Evolutionary conservation across 768 basidiomycete genomes (phyloP), one percentile per base, ranked within the genome.

Genomic region (Suillus bovinus): DNA sequence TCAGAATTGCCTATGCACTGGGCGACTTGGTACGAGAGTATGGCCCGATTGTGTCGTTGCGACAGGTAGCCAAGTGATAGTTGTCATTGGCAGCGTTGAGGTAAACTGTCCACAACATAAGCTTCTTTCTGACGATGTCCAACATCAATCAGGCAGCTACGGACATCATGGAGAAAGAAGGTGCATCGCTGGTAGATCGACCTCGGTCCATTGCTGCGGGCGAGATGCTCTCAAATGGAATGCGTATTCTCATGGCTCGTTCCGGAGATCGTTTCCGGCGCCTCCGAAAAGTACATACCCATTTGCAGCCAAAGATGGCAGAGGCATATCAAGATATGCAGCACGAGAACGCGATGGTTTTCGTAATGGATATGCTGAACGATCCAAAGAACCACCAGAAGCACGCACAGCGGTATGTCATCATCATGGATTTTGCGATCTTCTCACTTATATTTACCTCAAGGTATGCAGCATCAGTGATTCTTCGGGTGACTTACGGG

Each of bases 21-120:
- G 78, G 84, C 41, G 76, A 81, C 62, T 82, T 83, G 80, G 81
- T 82, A 3, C 76, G 83, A 63, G 68, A 79, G 63, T 85, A 86
- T 63, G 87, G 86, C 0, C 84, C 86, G 0, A 76, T 87, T 2
- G 79, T 86, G 59, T 78, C 82, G 0, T 69, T 87, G 2, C 77
- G 82, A 5, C 80, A 81, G 86, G 86, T 14, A 63, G 31, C 24
- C 10, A 67, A 20, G 61, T 69, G 6, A 63, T 44, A 10, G 27
- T 70, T 9, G 13, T 70, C 49, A 60, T 71, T 34, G 69, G 70
- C 1, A 60, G 62, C n/a, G 56, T 67, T 56, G 62, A 70, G n/a
- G 69, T 67, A 61, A 47, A 66, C 42, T 22, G 16, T 64, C 58
- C 10, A 39, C 53, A 17, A 56, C 9, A 9, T 24, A 17, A 33